phyloP scores from a whole-genome alignment of 345 rosid species.

The Erucastrum elatum region DNA sequence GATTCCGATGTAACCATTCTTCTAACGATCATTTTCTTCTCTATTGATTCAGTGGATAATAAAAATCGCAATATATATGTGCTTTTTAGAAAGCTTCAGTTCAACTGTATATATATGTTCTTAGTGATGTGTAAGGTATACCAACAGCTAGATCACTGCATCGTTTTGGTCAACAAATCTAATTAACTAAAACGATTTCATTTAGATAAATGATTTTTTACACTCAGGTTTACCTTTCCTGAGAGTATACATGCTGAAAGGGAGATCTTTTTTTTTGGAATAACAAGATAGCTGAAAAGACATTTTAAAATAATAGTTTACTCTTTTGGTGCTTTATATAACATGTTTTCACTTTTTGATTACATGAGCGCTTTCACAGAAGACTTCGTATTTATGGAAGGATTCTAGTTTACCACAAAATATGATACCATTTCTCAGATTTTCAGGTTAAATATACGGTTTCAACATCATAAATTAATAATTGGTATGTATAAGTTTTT shows the following conservation, averaged over 20 bases:
- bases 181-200: neutral
- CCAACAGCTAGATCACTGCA: neutral
- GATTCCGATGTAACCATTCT: slow-evolving; percentile 11
- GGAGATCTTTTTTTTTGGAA: neutral
- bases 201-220: neutral
- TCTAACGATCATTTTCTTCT: too few species aligned
- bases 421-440: neutral
- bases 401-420: neutral
- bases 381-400: neutral
- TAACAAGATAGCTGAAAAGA: neutral
- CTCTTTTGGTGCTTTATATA: neutral
- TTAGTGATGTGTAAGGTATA: slow-evolving; percentile 5
- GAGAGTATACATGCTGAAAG: neutral
- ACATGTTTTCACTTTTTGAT: neutral
- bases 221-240: neutral
- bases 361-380: neutral
- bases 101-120: neutral
- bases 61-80: neutral
- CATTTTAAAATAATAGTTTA: neutral
- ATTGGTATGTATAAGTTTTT: neutral
- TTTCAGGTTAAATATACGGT: neutral
- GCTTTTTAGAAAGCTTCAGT: too few species aligned
- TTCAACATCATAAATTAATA: neutral
- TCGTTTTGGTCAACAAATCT: neutral
- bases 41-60: neutral